These are phyloP conservation scores for Magnolia changhungtana DNA, from an alignment of 164 flowering plant species.

Conservation along the genomic window DNA sequence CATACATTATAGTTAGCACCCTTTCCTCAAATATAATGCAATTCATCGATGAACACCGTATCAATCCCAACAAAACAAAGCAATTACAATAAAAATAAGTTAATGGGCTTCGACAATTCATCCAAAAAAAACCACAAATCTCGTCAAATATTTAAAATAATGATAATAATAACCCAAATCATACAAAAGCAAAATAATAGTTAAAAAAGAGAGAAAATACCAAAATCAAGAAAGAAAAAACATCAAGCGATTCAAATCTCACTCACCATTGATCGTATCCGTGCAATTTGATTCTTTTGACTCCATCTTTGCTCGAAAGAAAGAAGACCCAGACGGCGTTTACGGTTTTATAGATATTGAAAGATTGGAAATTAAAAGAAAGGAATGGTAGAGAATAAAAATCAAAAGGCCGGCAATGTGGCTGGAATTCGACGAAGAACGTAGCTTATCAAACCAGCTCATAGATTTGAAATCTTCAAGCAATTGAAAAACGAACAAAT, in stretches of 20 bases:
- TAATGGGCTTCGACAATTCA: background rate
- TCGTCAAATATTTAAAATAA: background rate
- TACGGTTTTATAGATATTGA: constrained; percentile 62
- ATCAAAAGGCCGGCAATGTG: constrained; percentile 73
- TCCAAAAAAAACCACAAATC: background rate
- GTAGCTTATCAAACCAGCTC: constrained; percentile 67
- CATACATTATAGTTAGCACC: too few species aligned
- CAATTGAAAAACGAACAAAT: background rate
- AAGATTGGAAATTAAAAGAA: constrained; percentile 56
- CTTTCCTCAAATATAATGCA: too few species aligned
- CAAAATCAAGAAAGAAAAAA: background rate
- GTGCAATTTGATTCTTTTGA: constrained; percentile 13
- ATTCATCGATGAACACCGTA: too few species aligned
- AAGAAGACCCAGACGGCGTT: background rate
- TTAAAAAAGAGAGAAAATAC: background rate
- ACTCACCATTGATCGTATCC: constrained; percentile 21
- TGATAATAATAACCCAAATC: background rate
- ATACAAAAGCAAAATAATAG: background rate
- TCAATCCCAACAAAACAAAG: background rate
- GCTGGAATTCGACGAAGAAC: constrained; percentile 59
- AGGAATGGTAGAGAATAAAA: constrained; percentile 65
- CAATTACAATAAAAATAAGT: background rate
- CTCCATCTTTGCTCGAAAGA: constrained; percentile 15
- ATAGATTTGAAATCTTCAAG: constrained; percentile 11
- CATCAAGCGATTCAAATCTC: background rate